Percentiles rank a stretch among this genome's conserved stretches.
Conservation (phyloP, 2,329 filamentous ascomycete genomes). For the Alternaria tenuissima region DNA sequence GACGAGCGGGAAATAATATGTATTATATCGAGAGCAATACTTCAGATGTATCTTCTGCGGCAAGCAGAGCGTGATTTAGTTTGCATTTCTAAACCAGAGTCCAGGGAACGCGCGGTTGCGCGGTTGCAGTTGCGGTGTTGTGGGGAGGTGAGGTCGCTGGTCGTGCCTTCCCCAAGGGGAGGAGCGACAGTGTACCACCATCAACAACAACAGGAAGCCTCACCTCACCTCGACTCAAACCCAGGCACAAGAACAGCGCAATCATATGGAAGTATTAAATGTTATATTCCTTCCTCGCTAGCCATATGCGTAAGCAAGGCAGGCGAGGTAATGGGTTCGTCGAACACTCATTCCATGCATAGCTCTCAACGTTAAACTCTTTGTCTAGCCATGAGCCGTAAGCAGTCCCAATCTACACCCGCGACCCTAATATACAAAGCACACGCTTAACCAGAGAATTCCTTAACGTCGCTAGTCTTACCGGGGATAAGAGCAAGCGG, state of each 20-base stretch:
- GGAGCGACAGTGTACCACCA: neutral
- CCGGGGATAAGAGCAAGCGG: conserved; percentile 79
- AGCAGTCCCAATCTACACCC: conserved; percentile 26
- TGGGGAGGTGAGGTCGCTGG: neutral
- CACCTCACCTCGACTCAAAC: neutral
- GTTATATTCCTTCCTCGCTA: conserved; percentile 17
- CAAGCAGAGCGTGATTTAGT: too few species aligned
- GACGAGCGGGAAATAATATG: neutral
- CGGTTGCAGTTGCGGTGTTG: too few species aligned
- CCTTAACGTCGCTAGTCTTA: conserved; percentile 68
- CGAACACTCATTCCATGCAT: conserved; percentile 28
- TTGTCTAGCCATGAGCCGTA: conserved; percentile 45
- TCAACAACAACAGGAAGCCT: neutral
- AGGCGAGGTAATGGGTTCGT: conserved; percentile 26
- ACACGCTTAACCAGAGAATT: conserved; percentile 62
- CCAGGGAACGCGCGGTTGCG: neutral
- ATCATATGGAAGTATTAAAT: conserved; percentile 18
- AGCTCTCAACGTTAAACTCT: conserved; percentile 32
- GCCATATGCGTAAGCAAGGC: conserved; percentile 16
- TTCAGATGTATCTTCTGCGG: neutral
- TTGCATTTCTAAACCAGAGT: too few species aligned
- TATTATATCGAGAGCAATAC: neutral
- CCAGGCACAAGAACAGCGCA: neutral
- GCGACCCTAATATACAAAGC: conserved; percentile 41
- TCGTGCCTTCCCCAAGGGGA: neutral